Conservation (phyloP, 2,329 filamentous ascomycete genomes). For the Paraphoma sp. region DNA sequence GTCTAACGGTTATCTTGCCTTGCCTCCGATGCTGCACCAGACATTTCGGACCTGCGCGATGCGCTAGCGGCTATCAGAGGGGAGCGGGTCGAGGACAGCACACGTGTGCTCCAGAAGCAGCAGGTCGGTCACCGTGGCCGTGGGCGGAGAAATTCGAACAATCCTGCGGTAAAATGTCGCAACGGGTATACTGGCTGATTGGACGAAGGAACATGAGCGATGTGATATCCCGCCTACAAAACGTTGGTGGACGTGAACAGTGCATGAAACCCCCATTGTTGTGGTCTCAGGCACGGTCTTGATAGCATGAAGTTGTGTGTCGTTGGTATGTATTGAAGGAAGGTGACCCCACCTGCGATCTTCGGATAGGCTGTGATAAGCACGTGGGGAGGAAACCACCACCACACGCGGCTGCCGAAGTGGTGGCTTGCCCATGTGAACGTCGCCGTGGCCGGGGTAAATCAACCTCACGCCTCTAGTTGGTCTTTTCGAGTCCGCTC, state of each 20-base stretch:
- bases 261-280: constrained; percentile 10
- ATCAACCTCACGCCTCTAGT: constrained; percentile 22
- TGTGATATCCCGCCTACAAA: neutral
- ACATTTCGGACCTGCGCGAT: constrained; percentile 1
- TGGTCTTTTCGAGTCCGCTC: constrained; percentile 19
- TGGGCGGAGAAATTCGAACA: constrained; percentile 14
- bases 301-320: constrained; percentile 4
- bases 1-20: constrained; percentile 2
- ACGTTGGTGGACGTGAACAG: constrained; percentile 1
- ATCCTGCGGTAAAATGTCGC: constrained; percentile 18
- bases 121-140: constrained; percentile 18
- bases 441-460: constrained; percentile 23
- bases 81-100: neutral
- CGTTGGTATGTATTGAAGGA: constrained; percentile 13
- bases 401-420: constrained; percentile 31
- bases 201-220: constrained; percentile 1
- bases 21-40: neutral
- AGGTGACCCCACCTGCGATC: constrained; percentile 26
- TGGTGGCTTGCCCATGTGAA: constrained; percentile 41
- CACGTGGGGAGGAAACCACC: constrained; percentile 40
- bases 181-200: constrained; percentile 6
- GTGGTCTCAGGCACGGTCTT: constrained; percentile 13
- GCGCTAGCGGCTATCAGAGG: constrained; percentile 1
- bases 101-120: constrained; percentile 17
- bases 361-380: constrained; percentile 39